phyloP scores from a whole-genome alignment of 768 basidiomycete genomes.

The Mrakia blollopis region DNA sequence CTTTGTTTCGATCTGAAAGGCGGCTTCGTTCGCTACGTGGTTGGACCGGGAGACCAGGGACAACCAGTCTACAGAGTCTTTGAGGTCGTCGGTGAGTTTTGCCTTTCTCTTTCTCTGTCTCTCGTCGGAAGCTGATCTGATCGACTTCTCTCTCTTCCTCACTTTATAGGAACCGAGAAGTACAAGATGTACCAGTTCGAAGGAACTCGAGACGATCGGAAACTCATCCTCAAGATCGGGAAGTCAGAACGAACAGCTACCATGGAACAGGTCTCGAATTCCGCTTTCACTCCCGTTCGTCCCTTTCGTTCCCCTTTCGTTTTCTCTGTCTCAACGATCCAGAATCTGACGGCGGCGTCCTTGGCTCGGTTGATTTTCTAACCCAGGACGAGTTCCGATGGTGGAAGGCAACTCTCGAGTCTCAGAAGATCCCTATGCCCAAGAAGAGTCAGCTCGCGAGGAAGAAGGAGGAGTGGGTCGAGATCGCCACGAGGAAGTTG shows the following conservation, averaged over 20 bases:
- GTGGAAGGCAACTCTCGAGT: constrained; percentile 48
- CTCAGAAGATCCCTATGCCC: constrained; percentile 62
- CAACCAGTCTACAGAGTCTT: constrained; percentile 2
- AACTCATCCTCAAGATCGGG: constrained; percentile 72
- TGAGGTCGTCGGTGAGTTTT: constrained; percentile 62
- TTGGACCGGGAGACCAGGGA: constrained; percentile 47
- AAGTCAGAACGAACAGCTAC: constrained; percentile 56
- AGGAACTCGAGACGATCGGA: constrained; percentile 53
- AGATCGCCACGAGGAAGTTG: constrained; percentile 57
- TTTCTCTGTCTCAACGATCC: neutral
- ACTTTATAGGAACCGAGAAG: constrained; percentile 10
- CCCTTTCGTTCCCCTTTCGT: no score
- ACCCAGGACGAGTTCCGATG: constrained; percentile 69
- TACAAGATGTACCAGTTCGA: constrained; percentile 65
- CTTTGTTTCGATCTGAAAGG: constrained; percentile 48
- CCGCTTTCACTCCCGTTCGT: constrained; percentile 59
- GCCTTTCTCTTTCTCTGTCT: neutral
- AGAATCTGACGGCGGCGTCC: neutral
- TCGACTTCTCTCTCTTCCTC: neutral
- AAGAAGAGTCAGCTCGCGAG: constrained; percentile 57
- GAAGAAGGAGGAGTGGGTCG: constrained; percentile 61
- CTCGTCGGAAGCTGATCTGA: neutral
- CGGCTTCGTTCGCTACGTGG: constrained; percentile 77
- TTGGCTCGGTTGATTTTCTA: neutral
- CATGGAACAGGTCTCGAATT: constrained; percentile 87